Conservation (phyloP, 2,329 filamentous ascomycete species). For the Epichloe glyceriae region DNA sequence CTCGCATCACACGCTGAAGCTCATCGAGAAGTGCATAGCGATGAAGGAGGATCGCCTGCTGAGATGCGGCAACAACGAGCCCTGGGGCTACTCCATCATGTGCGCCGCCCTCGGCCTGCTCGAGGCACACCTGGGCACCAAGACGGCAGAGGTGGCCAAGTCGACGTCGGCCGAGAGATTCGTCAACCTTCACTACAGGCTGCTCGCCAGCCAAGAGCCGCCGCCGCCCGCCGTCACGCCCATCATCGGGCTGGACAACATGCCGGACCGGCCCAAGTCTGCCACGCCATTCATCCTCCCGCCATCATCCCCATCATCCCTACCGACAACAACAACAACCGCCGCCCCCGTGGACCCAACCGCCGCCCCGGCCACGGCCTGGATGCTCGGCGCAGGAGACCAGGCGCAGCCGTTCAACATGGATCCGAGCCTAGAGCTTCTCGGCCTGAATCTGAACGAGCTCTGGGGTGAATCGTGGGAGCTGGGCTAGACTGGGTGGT, state of each 20-base stretch:
- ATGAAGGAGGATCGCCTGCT: constrained; percentile 50
- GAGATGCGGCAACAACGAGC: constrained; percentile 50
- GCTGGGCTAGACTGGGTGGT: constrained; percentile 17
- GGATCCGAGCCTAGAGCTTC: constrained; percentile 39
- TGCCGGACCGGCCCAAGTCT: constrained; percentile 28
- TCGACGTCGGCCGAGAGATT: constrained; percentile 46
- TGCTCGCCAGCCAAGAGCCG: constrained; percentile 41
- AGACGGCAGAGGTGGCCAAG: constrained; percentile 43
- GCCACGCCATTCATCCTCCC: constrained; percentile 28
- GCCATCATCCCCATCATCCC: constrained; percentile 20
- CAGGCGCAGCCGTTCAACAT: constrained; percentile 31
- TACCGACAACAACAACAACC: constrained; percentile 9
- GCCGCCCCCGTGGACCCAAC: constrained; percentile 22
- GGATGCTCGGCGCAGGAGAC: constrained; percentile 20
- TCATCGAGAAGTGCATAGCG: constrained; percentile 47
- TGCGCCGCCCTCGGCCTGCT: constrained; percentile 46
- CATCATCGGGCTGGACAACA: constrained; percentile 15
- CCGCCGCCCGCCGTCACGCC: constrained; percentile 11
- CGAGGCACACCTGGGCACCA: constrained; percentile 45
- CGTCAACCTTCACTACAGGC: constrained; percentile 43
- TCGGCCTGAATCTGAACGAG: constrained; percentile 41
- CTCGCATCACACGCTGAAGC: constrained; percentile 43
- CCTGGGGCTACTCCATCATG: constrained; percentile 52
- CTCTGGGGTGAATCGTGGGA: constrained; percentile 41
- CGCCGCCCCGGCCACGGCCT: constrained; percentile 19